Conservation (phyloP, 2,329 filamentous ascomycete genomes). For the Huntiella savannae region DNA sequence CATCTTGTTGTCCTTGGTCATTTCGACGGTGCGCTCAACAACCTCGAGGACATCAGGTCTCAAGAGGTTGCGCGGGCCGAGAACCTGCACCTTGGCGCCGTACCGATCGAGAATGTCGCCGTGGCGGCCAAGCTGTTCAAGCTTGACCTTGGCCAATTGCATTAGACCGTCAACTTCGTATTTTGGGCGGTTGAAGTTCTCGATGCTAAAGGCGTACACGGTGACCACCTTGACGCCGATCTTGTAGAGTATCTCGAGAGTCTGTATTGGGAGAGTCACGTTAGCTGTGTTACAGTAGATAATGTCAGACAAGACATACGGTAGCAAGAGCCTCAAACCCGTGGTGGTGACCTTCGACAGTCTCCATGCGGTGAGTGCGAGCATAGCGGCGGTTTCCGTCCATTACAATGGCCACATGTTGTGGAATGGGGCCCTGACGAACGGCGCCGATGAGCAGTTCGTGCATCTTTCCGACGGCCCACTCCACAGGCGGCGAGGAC, state of each 20-base stretch:
- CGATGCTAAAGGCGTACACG: constrained; percentile 95
- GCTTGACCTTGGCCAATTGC: constrained; percentile 92
- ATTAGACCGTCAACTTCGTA: constrained; percentile 94
- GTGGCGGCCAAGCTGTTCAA: constrained; percentile 79
- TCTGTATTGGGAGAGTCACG: constrained; percentile 26
- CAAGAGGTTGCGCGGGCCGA: constrained; percentile 70
- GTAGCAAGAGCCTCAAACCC: constrained; percentile 84
- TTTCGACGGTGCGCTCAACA: constrained; percentile 65
- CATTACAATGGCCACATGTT: constrained; percentile 99
- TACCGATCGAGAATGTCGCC: constrained; percentile 86
- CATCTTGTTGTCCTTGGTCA: constrained; percentile 77
- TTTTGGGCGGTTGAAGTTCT: constrained; percentile 94
- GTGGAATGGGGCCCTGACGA: constrained; percentile 76
- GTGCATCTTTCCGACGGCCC: constrained; percentile 58
- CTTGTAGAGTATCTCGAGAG: constrained; percentile 96
- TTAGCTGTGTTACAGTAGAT: background rate
- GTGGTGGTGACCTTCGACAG: constrained; percentile 84
- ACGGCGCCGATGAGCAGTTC: constrained; percentile 77
- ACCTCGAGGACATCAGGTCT: constrained; percentile 75
- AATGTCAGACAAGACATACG: constrained; percentile 3
- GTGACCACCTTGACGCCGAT: constrained; percentile 92
- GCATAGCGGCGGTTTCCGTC: constrained; percentile 93
- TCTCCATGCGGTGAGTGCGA: constrained; percentile 78
- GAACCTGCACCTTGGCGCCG: constrained; percentile 65
- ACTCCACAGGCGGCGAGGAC: constrained; percentile 80